Evolutionary conservation across 768 basidiomycete species (phyloP), one percentile per base, ranked within the genome.

Genomic region (Chiua virens): DNA sequence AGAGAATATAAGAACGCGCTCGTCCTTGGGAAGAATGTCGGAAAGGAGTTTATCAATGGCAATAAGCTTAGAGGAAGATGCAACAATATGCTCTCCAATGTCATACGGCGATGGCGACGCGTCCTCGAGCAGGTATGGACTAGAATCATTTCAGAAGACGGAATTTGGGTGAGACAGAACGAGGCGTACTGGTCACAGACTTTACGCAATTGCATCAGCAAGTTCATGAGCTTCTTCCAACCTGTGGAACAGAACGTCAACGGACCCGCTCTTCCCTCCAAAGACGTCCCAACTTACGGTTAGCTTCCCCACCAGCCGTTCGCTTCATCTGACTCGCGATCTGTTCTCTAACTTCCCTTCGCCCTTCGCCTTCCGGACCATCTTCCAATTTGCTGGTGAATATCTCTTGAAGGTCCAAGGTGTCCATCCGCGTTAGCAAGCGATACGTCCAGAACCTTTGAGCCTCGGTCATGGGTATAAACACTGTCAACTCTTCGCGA

Each of bases 161-260:
- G 48, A 27, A 23, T 14, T 9, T 18, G 32, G 25, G 10, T 9
- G 15, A 22, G 23, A 18, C 36, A 5, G 18, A 47, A 30, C 21
- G 10, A 47, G 4, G 61, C 80, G 28, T 55, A 82, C 79, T 88
- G 86, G 59, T 86, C 84, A 65, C 86, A 88, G 42, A 86, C 78
- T 72, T 80, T 79, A 40, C 86, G 76, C 11, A 89, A 71, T 65
- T 88, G 86, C 73, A 88, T 78, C 41, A 89, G 63, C n/a, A 88
- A 71, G 64, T 85, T 86, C 78, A 82, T 82, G 39, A 84, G 70
- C 53, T 75, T 76, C 49, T 68, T 75, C 75, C 79, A 84, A 47
- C 73, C 80, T 82, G 51, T n/a, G 38, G 2, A 22, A n/a, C 14
- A 34, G 8, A 17, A 28, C 3, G 21, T 46, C 18, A 61, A 38